Evolutionary conservation across 2,329 filamentous ascomycete species (phyloP), one percentile per base, ranked within the genome.

Genomic region (Zymoseptoria pseudotritici): DNA sequence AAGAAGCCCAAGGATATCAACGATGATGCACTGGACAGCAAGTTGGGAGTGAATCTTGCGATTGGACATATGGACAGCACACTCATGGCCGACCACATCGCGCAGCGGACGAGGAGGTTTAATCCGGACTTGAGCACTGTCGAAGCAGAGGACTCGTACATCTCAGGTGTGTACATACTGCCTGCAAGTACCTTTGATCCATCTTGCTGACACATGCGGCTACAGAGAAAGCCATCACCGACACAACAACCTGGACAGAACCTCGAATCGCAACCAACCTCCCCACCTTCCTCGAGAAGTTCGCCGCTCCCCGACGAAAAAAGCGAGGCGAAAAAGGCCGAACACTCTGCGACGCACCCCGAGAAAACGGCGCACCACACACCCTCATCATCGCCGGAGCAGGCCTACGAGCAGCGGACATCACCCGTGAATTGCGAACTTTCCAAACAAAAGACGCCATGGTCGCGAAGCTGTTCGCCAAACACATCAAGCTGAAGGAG

Each of bases 401-500:
- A 5, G 94, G 91, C 0, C 79, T 97, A 58, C 82, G 94, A 69
- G 91, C 94, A 4, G 91, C 93, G 17, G 90, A 97, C 70, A 77
- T 97, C 53, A 86, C 89, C 26, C 89, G 89, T 69, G 82, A 85
- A 2, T 78, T 96, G 64, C 84, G 91, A 54, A 86, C 86, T 65
- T 93, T 94, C 68, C 89, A 92, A 71, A 86, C 82, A 56, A 91
- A 94, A 73, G 86, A 90, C 8, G 85, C 83, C 55, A 82, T 84
- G 53, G 86, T 99, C 1, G 89, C 90, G 2, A 99, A 99, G 75
- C 79, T 99, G 72, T 99, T 99, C 74, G 93, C 94, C 31, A 99
- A 99, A 75, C 94, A 99, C 74, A 96, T 99, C 79, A 99, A 99
- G 77, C 76, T 99, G 10, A 84, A 90, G 57, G 93, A 97, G 69